phyloP scores from a whole-genome alignment of 1,284 basidiomycete genomes.

The Moniliophthora roreri region DNA sequence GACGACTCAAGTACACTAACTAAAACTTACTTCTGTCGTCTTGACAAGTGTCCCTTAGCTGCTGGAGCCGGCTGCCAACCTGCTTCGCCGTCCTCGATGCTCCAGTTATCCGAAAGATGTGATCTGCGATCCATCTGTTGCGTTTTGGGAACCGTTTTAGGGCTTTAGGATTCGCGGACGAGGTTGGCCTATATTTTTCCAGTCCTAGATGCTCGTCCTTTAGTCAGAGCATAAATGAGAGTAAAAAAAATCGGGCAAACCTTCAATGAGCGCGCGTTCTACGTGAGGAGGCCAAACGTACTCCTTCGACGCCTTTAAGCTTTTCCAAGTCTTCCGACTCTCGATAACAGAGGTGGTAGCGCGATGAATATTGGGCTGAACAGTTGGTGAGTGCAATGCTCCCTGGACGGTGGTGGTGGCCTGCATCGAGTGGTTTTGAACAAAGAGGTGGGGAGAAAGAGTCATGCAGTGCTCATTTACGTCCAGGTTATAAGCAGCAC shows the following conservation, averaged over 20 bases:
- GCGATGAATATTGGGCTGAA: background rate
- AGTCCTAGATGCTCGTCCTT: conserved; percentile 34
- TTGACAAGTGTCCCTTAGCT: conserved; percentile 53
- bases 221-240: background rate
- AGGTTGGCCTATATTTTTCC: conserved; percentile 46
- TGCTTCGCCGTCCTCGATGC: conserved; percentile 53
- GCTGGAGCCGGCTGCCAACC: conserved; percentile 59
- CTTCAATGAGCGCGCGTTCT: conserved; percentile 55
- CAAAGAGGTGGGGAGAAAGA: background rate
- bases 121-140: conserved; percentile 54
- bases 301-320: conserved; percentile 49
- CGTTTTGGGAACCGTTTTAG: conserved; percentile 54
- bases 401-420: background rate
- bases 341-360: conserved; percentile 37
- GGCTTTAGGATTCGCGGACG: conserved; percentile 39
- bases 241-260: conserved; percentile 26
- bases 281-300: conserved; percentile 56
- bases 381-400: background rate
- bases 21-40: conserved; percentile 45
- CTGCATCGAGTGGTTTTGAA: background rate
- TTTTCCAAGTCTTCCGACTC: conserved; percentile 57
- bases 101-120: conserved; percentile 49
- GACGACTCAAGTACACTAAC: conserved; percentile 4
- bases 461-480: background rate
- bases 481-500: too few species aligned